Base-by-base conservation (phyloP, 257 asterid genomes). In the Solanum habrochaites region DNA sequence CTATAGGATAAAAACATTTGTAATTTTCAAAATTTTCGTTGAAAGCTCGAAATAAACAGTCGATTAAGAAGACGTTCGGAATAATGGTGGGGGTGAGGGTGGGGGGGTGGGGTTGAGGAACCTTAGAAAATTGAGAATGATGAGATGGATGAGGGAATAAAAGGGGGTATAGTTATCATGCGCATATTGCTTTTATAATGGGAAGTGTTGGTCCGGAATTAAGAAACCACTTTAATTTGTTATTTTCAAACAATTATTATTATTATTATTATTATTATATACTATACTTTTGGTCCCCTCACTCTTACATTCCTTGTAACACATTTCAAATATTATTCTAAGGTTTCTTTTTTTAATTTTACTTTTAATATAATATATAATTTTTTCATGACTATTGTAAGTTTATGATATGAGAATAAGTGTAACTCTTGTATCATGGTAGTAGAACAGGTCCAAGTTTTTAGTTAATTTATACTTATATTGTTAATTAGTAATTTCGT, bases 151-250 rank as follows among this genome's bases (percentile, higher is more conserved):
- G 23, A 16, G 78, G 78, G 78, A 29, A 32, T 32, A 16, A 32
- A 32, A 32, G n/a, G 43, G 45, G 52, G 52, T 35, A 15, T 11
- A 4, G 82, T 39, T 71, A 86, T 90, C 93, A 91, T 91, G 96
- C 92, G 94, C 91, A 85, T 88, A 80, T 87, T 12, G 20, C 73
- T 71, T 87, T 90, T 86, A 81, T 83, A 43, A 49, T 77, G 67
- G 73, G 20, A 29, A 73, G 70, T 85, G 88, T 88, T 91, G 93
- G 95, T 94, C 95, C 82, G 94, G 94, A 92, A 92, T 94, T 93
- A 90, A 92, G 96, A 91, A 94, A 92, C 97, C 83, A 85, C 83
- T 69, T 85, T 52, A 52, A 52, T 52, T 52, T 70, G 71, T 88
- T 87, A 16, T 87, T 87, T 90, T 87, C 90, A 81, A 86, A 80